A percentile compares a stretch with the other conserved stretches of the same genome.
Evolutionary conservation across 331 rosid species (phyloP).

Genomic region (Erythrophleum ivorense): DNA sequence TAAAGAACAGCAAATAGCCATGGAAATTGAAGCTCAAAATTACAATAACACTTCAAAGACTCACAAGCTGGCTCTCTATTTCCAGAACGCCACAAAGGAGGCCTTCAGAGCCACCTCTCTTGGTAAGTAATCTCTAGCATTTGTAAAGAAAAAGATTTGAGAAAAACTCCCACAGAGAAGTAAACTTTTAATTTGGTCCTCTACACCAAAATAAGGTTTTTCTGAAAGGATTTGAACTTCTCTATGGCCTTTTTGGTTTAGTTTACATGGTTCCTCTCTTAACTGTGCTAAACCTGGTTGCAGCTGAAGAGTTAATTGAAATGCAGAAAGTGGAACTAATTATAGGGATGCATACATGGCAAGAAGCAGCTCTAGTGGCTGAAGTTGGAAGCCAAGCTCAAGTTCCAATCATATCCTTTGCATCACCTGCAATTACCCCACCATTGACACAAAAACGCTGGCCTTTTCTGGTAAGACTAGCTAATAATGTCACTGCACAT

Average conservation of each 20-base stretch:
- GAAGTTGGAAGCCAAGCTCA: slow-evolving; percentile 45
- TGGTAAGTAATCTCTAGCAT: slow-evolving; percentile 49
- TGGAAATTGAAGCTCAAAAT: slow-evolving; percentile 59
- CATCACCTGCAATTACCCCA: slow-evolving; percentile 52
- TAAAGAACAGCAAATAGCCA: slow-evolving; percentile 58
- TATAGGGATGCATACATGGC: slow-evolving; percentile 69
- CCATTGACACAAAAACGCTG: slow-evolving; percentile 48
- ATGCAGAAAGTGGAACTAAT: slow-evolving; percentile 49
- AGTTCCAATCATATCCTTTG: slow-evolving; percentile 61
- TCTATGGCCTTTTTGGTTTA: neutral
- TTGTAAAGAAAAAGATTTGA: neutral
- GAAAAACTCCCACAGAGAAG: too few relatives aligned
- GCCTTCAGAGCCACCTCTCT: slow-evolving; percentile 45
- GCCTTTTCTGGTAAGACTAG: slow-evolving; percentile 62
- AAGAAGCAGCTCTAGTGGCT: slow-evolving; percentile 58
- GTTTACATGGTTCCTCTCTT: neutral
- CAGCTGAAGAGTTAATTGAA: slow-evolving; percentile 56
- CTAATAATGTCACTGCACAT: slow-evolving; percentile 41
- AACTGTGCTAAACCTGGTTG: slow-evolving; percentile 31
- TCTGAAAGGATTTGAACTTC: slow-evolving; percentile 1
- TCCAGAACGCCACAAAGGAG: slow-evolving; percentile 44
- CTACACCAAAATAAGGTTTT: neutral
- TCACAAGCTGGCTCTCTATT: slow-evolving; percentile 50
- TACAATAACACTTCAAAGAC: slow-evolving; percentile 51
- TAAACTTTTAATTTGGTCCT: too few relatives aligned